phyloP scores from a whole-genome alignment of 1,139 yeast species.

The Lodderomyces oxycetoniae region DNA sequence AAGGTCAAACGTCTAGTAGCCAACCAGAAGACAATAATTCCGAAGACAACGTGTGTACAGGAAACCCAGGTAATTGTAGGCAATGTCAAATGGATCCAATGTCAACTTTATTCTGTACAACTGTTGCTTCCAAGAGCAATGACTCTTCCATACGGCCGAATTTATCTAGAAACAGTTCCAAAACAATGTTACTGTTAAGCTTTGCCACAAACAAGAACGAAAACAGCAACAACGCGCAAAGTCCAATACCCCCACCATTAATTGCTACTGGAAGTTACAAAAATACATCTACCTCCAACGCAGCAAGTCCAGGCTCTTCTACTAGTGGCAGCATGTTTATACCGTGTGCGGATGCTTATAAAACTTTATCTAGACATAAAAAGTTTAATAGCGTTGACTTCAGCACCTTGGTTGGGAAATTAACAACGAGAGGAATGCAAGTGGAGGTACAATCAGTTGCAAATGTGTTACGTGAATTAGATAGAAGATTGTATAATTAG shows the following conservation, averaged over 20 bases:
- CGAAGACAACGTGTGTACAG: constrained; percentile 57
- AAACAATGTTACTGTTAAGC: constrained; percentile 13
- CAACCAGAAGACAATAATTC: constrained; percentile 7
- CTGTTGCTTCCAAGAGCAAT: constrained; percentile 55
- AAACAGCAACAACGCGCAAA: constrained; percentile 5
- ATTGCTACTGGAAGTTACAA: constrained; percentile 1
- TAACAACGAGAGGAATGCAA: constrained; percentile 80
- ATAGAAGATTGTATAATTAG: constrained; percentile 58
- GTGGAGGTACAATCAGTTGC: constrained; percentile 87
- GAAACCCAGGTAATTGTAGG: constrained; percentile 81
- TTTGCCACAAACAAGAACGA: constrained; percentile 10
- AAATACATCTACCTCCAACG: constrained; percentile 7
- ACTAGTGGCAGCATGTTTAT: constrained; percentile 45
- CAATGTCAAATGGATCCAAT: constrained; percentile 86
- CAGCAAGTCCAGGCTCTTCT: constrained; percentile 7
- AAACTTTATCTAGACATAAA: constrained; percentile 75
- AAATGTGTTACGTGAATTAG: constrained; percentile 73
- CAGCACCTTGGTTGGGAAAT: constrained; percentile 65
- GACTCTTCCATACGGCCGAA: constrained; percentile 9
- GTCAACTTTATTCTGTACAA: constrained; percentile 84
- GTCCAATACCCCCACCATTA: constrained; percentile 6
- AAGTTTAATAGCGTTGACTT: constrained; percentile 70
- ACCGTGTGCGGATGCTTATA: constrained; percentile 86
- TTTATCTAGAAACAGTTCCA: constrained; percentile 12
- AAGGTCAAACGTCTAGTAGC: constrained; percentile 1